Evolutionary conservation across 306 rosid genomes (phyloP).

Genomic region (Quercus rubra): DNA sequence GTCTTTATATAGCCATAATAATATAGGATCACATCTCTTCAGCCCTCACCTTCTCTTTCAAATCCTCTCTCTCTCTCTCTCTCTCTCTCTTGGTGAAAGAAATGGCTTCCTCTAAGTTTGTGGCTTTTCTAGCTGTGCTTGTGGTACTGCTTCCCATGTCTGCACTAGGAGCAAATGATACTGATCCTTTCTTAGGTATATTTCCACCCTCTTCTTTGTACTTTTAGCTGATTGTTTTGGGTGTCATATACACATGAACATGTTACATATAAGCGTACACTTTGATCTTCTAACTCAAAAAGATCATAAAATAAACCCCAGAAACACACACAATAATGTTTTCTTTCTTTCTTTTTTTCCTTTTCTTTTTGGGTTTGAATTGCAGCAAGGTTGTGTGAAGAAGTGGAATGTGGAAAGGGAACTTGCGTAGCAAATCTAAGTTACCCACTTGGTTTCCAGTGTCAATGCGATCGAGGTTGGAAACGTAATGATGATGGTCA

Average conservation of each 20-base stretch:
- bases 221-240: conserved; percentile 10
- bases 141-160: conserved; percentile 23
- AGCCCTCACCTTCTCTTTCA: neutral
- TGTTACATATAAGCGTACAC: neutral
- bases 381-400: conserved; percentile 54
- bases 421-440: conserved; percentile 27
- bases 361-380: neutral
- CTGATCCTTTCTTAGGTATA: neutral
- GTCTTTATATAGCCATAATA: neutral
- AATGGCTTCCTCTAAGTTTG: conserved; percentile 31
- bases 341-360: neutral
- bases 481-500: conserved; percentile 26
- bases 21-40: neutral
- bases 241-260: neutral
- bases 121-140: conserved; percentile 28
- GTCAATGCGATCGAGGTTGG: conserved; percentile 74
- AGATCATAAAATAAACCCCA: neutral
- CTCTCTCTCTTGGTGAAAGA: neutral
- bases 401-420: conserved; percentile 80
- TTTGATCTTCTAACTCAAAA: neutral
- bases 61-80: neutral
- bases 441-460: conserved; percentile 39
- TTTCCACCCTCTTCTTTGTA: neutral
- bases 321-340: neutral
- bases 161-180: neutral